These are phyloP conservation scores for Pseudogymnoascus sp. DNA, from an alignment of 2,329 filamentous ascomycete species.

Conservation along the genomic window DNA sequence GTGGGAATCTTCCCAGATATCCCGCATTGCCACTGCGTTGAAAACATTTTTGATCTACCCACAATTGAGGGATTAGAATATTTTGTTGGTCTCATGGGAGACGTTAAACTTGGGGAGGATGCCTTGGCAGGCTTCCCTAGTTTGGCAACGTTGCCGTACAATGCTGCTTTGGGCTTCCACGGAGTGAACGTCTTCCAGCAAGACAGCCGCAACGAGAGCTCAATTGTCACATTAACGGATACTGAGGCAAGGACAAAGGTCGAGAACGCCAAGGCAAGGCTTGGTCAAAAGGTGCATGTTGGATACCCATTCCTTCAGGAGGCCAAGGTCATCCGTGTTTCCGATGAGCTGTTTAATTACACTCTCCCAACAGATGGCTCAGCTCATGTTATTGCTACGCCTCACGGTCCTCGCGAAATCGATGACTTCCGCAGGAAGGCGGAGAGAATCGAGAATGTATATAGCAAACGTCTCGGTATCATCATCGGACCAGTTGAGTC, in stretches of 20 bases:
- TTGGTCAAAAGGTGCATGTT: conserved; percentile 80
- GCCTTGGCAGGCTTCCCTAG: conserved; percentile 94
- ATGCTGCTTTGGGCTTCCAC: conserved; percentile 73
- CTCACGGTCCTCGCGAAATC: conserved; percentile 69
- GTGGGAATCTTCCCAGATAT: conserved; percentile 87
- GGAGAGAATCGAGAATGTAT: conserved; percentile 71
- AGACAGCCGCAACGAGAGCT: conserved; percentile 92
- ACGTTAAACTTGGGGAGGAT: conserved; percentile 69
- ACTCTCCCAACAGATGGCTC: conserved; percentile 56
- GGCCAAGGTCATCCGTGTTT: conserved; percentile 78
- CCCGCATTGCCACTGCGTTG: conserved; percentile 76
- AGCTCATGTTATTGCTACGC: conserved; percentile 52
- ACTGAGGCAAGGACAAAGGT: conserved; percentile 62
- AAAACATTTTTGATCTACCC: conserved; percentile 93
- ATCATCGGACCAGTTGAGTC: conserved; percentile 81
- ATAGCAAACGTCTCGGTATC: conserved; percentile 85
- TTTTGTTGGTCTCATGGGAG: conserved; percentile 73
- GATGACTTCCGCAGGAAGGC: conserved; percentile 79
- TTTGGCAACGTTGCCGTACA: conserved; percentile 75
- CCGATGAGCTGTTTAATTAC: conserved; percentile 91
- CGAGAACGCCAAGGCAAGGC: conserved; percentile 64
- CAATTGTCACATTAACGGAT: conserved; percentile 77
- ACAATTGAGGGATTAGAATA: conserved; percentile 84
- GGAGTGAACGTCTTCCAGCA: conserved; percentile 92
- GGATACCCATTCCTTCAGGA: conserved; percentile 95